Evolutionary conservation across 768 basidiomycete genomes (phyloP), one percentile per base, ranked within the genome.

Genomic region (Leucocoprinus sp.): DNA sequence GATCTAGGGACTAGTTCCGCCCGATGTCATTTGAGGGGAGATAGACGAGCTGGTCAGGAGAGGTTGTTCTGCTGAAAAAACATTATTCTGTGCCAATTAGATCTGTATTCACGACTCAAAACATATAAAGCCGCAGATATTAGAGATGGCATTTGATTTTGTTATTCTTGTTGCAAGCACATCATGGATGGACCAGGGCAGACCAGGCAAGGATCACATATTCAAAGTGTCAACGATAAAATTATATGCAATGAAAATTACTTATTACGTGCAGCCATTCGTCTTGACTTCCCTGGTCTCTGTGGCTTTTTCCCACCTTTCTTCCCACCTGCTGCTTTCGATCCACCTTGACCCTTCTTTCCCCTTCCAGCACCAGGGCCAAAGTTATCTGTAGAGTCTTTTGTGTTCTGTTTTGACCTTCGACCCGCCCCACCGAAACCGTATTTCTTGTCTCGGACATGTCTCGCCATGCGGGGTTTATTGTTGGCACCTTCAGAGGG

Each of bases 381-480:
- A 53, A 91, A 88, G 55, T 78, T 71, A 55, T 91, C 88, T 8
- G 88, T 91, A 1, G 85, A 89, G 42, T 82, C 78, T 44, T 69
- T 70, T 8, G 84, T 91, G 55, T 93, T 95, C 59, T 84, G 79
- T 64, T 93, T 93, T 26, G 80, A 75, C 43, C 80, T 69, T 55
- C 75, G 67, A 4, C 77, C 80, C 2, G 71, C 71, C 18, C 87
- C 80, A 17, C 86, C 84, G 54, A 85, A 85, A 11, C 90, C 88
- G 57, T 75, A 93, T 61, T 93, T 93, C 56, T 76, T 61, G 60
- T 95, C 82, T 33, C 91, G 76, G 11, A 69, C 72, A 19, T 69
- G 60, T 14, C 88, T 78, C 36, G 76, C 68, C 50, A 84, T 63
- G 17, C 60, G 37, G 26, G 37, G 5, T 17, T 47, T 43, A 17